Evolutionary conservation across 495 filamentous ascomycete genomes (phyloP).

Genomic region (Penicillium atrosanguineum): DNA sequence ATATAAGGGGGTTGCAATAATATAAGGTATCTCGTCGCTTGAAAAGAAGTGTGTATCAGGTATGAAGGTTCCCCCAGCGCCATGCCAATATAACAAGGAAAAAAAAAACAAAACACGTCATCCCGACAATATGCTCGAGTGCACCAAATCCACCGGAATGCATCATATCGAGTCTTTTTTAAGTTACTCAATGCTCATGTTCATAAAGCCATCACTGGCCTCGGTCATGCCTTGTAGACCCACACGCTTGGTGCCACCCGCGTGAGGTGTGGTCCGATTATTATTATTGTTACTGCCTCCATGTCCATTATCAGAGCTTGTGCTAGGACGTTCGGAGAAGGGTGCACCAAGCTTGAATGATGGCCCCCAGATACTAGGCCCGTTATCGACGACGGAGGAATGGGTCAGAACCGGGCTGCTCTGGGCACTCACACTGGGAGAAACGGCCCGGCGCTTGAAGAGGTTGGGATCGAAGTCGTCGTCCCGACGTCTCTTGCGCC

Average conservation of each 20-base stretch:
- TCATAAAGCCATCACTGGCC: conserved; percentile 93
- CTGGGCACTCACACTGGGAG: conserved; percentile 86
- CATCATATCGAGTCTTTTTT: background rate
- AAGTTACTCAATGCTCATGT: conserved; percentile 83
- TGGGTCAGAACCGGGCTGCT: conserved; percentile 83
- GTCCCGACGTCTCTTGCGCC: conserved; percentile 78
- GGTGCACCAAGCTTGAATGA: conserved; percentile 56
- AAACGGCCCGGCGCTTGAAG: conserved; percentile 92
- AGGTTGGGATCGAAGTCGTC: conserved; percentile 87
- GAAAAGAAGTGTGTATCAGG: conserved; percentile 7
- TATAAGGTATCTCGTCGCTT: conserved; percentile 12
- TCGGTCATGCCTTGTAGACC: conserved; percentile 96
- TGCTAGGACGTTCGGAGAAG: conserved; percentile 50
- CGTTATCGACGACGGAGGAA: conserved; percentile 68
- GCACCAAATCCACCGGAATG: background rate
- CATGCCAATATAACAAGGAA: conserved; percentile 8
- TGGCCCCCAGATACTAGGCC: conserved; percentile 65
- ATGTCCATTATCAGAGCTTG: conserved; percentile 40
- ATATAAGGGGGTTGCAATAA: background rate
- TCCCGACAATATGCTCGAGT: too few relatives aligned
- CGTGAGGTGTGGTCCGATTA: conserved; percentile 33
- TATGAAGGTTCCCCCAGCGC: conserved; percentile 9
- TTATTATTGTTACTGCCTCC: background rate
- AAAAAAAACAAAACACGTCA: background rate
- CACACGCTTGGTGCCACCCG: conserved; percentile 60